A percentile compares a stretch with the other conserved stretches of the same genome.
Conservation (phyloP, 2,329 filamentous ascomycete genomes). For the Didymella keratinophila region DNA sequence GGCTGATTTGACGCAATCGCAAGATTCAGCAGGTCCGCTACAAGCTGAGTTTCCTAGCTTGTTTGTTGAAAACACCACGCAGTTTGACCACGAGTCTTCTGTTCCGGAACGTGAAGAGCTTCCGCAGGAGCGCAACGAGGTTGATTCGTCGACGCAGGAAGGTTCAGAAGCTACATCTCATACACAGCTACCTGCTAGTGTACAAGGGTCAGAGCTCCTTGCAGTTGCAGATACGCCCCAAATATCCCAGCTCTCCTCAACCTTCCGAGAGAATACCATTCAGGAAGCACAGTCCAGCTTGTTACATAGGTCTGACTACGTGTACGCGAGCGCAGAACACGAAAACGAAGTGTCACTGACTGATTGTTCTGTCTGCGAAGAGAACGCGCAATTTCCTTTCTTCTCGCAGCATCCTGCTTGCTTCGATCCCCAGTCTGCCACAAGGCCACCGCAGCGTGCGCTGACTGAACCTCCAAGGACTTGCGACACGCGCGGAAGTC, state of each 20-base stretch:
- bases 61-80: slow-evolving; percentile 9
- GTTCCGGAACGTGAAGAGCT: not conserved
- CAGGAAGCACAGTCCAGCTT: not conserved
- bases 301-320: not conserved
- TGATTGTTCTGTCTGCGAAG: slow-evolving; percentile 20
- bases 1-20: not conserved
- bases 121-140: not conserved
- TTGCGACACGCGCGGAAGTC: not conserved
- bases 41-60: not conserved
- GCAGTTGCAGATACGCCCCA: slow-evolving; percentile 14
- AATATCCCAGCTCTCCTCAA: slow-evolving; percentile 5
- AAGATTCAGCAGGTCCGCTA: not conserved
- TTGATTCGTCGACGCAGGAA: not conserved
- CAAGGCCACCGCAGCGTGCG: not conserved
- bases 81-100: not conserved
- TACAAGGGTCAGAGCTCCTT: not conserved
- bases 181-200: not conserved
- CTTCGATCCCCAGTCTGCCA: not conserved
- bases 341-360: not conserved
- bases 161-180: not conserved
- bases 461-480: not conserved
- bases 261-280: not conserved
- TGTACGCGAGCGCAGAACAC: not conserved
- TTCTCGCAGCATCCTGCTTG: slow-evolving; percentile 21
- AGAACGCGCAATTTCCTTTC: slow-evolving; percentile 25